phyloP scores from a whole-genome alignment of 805 yeast species.

The Myxozyma nipponensis region DNA sequence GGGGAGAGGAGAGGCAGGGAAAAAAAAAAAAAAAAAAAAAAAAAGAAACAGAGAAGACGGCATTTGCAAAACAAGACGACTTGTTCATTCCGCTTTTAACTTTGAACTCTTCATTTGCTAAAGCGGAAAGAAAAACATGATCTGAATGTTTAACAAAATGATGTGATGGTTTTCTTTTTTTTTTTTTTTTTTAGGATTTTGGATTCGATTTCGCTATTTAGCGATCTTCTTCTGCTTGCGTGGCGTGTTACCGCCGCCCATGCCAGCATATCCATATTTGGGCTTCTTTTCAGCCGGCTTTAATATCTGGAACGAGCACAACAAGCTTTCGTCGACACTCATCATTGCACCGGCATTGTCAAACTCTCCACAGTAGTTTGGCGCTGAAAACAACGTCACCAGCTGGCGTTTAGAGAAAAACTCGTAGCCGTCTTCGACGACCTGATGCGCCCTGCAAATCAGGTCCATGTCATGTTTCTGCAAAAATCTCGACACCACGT shows the following conservation, averaged over 20 bases:
- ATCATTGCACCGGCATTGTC: conserved; percentile 99
- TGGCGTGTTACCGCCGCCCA: conserved; percentile 29
- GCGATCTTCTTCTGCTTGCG: conserved; percentile 2
- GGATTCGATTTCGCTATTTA: background rate
- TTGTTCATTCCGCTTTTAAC: background rate
- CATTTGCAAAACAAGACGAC: background rate
- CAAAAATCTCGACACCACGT: conserved; percentile 90
- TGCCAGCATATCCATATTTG: conserved; percentile 47
- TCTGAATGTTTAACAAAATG: too few species aligned
- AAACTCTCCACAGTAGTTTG: conserved; percentile 93
- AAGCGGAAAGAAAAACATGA: too few species aligned
- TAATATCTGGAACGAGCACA: conserved; percentile 84
- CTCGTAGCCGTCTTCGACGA: conserved; percentile 98
- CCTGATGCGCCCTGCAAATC: conserved; percentile 98
- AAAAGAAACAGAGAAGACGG: background rate
- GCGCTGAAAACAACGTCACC: conserved; percentile 93
- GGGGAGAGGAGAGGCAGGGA: background rate
- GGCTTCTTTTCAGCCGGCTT: conserved; percentile 97
- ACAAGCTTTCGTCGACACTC: conserved; percentile 93
- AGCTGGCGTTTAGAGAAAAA: conserved; percentile 93
- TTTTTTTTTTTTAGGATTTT: background rate
- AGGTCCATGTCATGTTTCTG: conserved; percentile 97
- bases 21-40: background rate
- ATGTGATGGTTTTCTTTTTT: too few species aligned
- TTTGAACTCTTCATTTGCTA: background rate